Base-by-base conservation (phyloP, 352 stramenopile species). In the Discostella stelligera region DNA sequence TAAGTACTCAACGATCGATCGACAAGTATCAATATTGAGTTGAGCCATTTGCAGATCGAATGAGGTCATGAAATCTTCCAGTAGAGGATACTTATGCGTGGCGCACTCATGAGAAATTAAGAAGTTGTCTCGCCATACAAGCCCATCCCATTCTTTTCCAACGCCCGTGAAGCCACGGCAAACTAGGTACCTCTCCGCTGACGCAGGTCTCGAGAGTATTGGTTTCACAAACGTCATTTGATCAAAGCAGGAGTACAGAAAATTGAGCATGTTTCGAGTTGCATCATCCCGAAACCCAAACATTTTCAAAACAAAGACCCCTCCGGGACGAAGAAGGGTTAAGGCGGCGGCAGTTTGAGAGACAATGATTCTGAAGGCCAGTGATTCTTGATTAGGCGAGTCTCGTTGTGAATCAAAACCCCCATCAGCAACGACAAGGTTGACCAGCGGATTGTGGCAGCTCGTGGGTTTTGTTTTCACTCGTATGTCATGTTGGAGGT, bases 371-470 rank as follows among this genome's bases (percentile, higher is more conserved):
- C 86, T 84, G 76, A 87, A 77, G 9, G 89, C 65, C 25, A 90
- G 37, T 52, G 67, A 66, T 83, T 94, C 89, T 80, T 92, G 89
- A 74, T 82, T 63, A 60, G 84, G 66, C 0, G 74, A 84, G 66
- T 92, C 74, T 58, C 89, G 77, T 76, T 94, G 86, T 13, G 85
- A 82, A 83, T 93, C 87, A 77, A 92, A 89, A 16, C 89, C 89
- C 7, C 89, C 89, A 73, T 92, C 89, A 3, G 86, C 83, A 44
- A 92, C 71, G 5, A 94, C 86, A 20, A 92, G 71, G 25, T 67
- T 18, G 20, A 21, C 58, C 18, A 60, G 20, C 56, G 50, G 60
- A 54, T 32, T 25, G 32, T 63, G 39, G 20, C 56, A 37, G 60
- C 32, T 32, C 14, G 32, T 63, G 39, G 55, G 21, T n/a, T 60